Evolutionary conservation across 2,329 filamentous ascomycete species (phyloP), one percentile per base, ranked within the genome.

Genomic region (Xylaria sp.): DNA sequence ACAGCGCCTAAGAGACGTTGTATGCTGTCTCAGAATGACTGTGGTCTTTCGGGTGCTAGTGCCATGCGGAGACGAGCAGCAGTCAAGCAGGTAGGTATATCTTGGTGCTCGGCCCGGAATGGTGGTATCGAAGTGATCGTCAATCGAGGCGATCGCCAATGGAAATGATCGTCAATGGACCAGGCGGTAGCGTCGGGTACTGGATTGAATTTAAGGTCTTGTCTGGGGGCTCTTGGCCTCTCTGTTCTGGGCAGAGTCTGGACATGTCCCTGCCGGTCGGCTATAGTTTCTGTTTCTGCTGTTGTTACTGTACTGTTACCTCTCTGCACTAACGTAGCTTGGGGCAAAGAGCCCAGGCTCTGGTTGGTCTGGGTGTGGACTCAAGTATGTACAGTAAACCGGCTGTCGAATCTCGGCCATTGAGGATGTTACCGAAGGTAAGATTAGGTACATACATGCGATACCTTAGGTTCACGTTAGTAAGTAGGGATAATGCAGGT

Each of bases 31-130:
- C 34, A 32, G 46, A 43, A 53, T 30, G 23, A 8, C 23, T 25
- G 6, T 43, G 52, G 32, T 53, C 20, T 34, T 18, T 46, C 41
- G 30, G 48, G 34, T 30, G 4, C 25, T 12, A 12, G 46, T n/a
- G 41, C 28, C 43, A 53, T 55, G 60, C 48, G 60, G 48, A 62
- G 60, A 45, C 12, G 34, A 28, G 25, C 43, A 23, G 36, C 46
- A 41, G 20, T n/a, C n/a, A n/a, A n/a, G n/a, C n/a, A n/a, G n/a
- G n/a, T 23, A 13, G 9, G 13, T 8, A 43, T 62, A 48, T 62
- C 48, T 62, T 10, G 60, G 43, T 28, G 43, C 20, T 1, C 13
- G 20, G 32, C 7, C 32, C 46, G 18, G 34, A 7, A 30, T 9
- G 41, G 28, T n/a, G 41, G 25, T 52, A 43, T 59, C 56, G 25